Base-by-base conservation (phyloP, 805 yeast genomes). In the Kodamaea nitidulidarum region DNA sequence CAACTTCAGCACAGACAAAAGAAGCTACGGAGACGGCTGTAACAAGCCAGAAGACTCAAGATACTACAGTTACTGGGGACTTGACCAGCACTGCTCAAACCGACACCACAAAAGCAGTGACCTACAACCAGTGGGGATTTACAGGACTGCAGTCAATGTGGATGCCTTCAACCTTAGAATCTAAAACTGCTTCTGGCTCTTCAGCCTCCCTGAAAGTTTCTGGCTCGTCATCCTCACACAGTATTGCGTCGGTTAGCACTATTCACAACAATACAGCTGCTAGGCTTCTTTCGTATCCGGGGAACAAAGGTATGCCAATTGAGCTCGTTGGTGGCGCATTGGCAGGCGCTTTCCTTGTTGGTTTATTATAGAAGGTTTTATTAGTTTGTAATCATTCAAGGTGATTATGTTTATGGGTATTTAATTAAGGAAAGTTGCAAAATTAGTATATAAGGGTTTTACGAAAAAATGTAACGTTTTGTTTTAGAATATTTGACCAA, bases 51-150 rank as follows among this genome's bases (percentile, higher is more conserved):
- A 16, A 27, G 14, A 16, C 17, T 4, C 11, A 25, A 25, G 5
- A 9, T 4, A 24, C 37, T 8, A 10, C 22, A 2, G 22, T 4
- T 15, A 12, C 30, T n/a, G n/a, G n/a, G n/a, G n/a, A n/a, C n/a
- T n/a, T n/a, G n/a, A n/a, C n/a, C n/a, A n/a, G n/a, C n/a, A n/a
- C n/a, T 4, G 10, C 30, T 11, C 12, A 15, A 7, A 14, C 35
- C 10, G 35, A 7, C 7, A 9, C 29, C 4, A 36, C 39, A 4
- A 22, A 20, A 4, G 12, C 6, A 18, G 30, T 10, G 14, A 11
- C 35, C 5, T 67, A 54, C 51, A 67, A 67, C 50, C 65, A 64
- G 43, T 67, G 62, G 59, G 73, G 73, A 1, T 67, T 67, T 46
- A 61, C 67, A 4, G 73, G 73, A 1, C 46, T 59, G 1, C 68